Conservation (phyloP, 768 basidiomycete species). For the Suillus paluster region DNA sequence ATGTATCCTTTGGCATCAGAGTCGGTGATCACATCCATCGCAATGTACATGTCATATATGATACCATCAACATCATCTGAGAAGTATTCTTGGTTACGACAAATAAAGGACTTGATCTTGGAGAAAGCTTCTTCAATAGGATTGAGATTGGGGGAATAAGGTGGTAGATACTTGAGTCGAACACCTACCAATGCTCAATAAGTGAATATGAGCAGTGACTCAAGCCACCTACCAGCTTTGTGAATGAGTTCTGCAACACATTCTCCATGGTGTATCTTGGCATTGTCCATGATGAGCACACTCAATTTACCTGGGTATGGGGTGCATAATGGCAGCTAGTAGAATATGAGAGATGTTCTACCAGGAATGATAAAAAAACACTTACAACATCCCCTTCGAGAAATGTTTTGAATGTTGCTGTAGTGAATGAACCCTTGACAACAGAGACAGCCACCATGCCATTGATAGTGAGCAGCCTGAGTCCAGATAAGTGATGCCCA, state of each 20-base stretch:
- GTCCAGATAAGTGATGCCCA: conserved; percentile 29
- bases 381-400: conserved; percentile 10
- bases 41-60: conserved; percentile 31
- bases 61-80: conserved; percentile 17
- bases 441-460: conserved; percentile 33
- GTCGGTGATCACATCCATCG: conserved; percentile 31
- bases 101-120: conserved; percentile 34
- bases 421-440: conserved; percentile 37
- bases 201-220: too few species aligned
- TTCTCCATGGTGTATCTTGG: conserved; percentile 42
- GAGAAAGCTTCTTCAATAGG: conserved; percentile 47
- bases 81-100: conserved; percentile 26
- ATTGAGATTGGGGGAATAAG: conserved; percentile 45
- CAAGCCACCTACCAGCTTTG: conserved; percentile 16
- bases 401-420: conserved; percentile 26
- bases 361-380: background rate
- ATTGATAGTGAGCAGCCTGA: conserved; percentile 34
- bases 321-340: conserved; percentile 28
- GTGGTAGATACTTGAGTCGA: conserved; percentile 35
- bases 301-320: conserved; percentile 41
- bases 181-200: conserved; percentile 24
- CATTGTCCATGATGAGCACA: conserved; percentile 44
- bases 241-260: conserved; percentile 33
- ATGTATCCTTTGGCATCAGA: conserved; percentile 27
- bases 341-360: too few species aligned